Evolutionary conservation across 305 asterid species (phyloP).

Genomic region (Solanum hybrid): DNA sequence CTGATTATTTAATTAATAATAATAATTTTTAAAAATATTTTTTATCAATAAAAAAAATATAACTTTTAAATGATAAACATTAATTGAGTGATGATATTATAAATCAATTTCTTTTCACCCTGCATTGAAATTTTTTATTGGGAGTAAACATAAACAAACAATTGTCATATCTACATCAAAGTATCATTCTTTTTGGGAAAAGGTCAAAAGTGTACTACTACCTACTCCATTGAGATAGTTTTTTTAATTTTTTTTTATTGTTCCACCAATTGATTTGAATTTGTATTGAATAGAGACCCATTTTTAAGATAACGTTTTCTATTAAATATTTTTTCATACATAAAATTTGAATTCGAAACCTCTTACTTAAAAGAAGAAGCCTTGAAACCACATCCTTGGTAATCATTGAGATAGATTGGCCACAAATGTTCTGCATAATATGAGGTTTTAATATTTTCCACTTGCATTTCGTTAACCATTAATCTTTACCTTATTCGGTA

Average conservation of each 20-base stretch:
- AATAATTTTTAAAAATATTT: background rate
- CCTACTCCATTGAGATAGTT: background rate
- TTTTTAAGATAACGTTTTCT: accelerated
- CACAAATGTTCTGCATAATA: background rate
- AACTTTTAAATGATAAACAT: background rate
- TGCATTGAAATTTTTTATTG: background rate
- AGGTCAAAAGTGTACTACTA: background rate
- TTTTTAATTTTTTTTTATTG: no score
- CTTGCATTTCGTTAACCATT: background rate
- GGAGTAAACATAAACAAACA: background rate
- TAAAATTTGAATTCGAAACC: accelerated
- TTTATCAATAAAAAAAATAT: no score
- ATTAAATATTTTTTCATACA: no score
- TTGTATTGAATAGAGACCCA: accelerated
- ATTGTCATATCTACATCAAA: background rate
- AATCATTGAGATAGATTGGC: background rate
- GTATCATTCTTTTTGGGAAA: background rate
- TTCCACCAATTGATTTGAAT: accelerated
- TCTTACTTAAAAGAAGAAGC: background rate
- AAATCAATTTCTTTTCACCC: background rate
- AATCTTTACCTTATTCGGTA: background rate
- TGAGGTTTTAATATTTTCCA: background rate
- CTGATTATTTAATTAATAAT: no score
- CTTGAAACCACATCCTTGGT: no score
- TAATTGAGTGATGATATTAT: background rate